Conservation (phyloP, 805 yeast genomes). For the Deakozyma indianensis region DNA sequence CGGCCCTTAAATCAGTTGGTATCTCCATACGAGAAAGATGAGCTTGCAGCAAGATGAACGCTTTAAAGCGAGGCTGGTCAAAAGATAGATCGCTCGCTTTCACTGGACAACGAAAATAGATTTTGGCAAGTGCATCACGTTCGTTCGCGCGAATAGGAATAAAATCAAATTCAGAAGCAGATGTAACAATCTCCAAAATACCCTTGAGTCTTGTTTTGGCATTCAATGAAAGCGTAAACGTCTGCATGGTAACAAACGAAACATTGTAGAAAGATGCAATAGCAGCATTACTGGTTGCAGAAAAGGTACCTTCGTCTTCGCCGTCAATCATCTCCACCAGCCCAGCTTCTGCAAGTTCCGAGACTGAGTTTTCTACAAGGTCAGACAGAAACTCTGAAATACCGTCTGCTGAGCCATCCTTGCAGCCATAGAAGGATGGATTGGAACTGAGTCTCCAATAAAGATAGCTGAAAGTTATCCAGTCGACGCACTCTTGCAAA, state of each 20-base stretch:
- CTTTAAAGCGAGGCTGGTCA: slow-evolving; percentile 48
- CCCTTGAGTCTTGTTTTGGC: slow-evolving; percentile 44
- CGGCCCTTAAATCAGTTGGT: slow-evolving; percentile 46
- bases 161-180: slow-evolving; percentile 56
- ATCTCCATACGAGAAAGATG: slow-evolving; percentile 56
- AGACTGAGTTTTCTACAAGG: slow-evolving; percentile 54
- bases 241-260: slow-evolving; percentile 52
- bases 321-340: slow-evolving; percentile 38
- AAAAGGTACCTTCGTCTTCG: slow-evolving; percentile 25
- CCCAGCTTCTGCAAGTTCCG: slow-evolving; percentile 41
- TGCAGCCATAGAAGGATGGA: slow-evolving; percentile 81
- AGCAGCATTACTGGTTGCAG: slow-evolving; percentile 55
- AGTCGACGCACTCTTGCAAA: slow-evolving; percentile 80
- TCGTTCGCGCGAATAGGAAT: slow-evolving; percentile 55
- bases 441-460: slow-evolving; percentile 68
- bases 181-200: slow-evolving; percentile 48
- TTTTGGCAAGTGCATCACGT: slow-evolving; percentile 27
- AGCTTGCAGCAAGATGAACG: slow-evolving; percentile 65
- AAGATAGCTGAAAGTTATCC: slow-evolving; percentile 74
- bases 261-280: slow-evolving; percentile 63
- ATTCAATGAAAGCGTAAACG: slow-evolving; percentile 36
- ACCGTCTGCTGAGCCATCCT: slow-evolving; percentile 47
- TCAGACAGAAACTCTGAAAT: slow-evolving; percentile 76
- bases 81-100: slow-evolving; percentile 25
- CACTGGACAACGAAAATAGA: slow-evolving; percentile 51